Conservation (phyloP, 345 rosid genomes). For the Arabis hirsuta region DNA sequence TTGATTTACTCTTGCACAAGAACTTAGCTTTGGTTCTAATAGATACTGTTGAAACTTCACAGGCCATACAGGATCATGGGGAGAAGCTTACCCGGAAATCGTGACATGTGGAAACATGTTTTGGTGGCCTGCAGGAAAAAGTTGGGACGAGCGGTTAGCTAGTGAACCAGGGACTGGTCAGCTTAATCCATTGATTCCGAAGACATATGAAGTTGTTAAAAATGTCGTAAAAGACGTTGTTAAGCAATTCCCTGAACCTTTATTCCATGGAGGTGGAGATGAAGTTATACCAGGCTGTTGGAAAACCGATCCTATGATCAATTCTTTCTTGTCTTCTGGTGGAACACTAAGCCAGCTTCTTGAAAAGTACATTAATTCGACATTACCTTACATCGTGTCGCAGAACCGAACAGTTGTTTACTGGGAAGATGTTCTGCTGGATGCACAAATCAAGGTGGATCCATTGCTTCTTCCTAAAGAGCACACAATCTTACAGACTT, state of each 20-base stretch:
- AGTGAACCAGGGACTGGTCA: conserved; percentile 91
- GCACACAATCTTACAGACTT: conserved; percentile 76
- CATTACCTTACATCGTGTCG: conserved; percentile 68
- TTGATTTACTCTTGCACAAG: conserved; percentile 7
- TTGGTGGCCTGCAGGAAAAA: conserved; percentile 71
- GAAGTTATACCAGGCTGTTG: conserved; percentile 83
- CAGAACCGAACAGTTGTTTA: conserved; percentile 75
- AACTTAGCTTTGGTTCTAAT: conserved; percentile 14
- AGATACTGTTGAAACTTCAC: conserved; percentile 21
- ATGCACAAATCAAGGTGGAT: conserved; percentile 54
- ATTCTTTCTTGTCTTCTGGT: conserved; percentile 57
- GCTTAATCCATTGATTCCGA: conserved; percentile 74
- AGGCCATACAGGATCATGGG: conserved; percentile 92
- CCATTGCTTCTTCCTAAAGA: conserved; percentile 58
- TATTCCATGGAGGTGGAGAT: conserved; percentile 79
- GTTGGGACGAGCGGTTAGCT: conserved; percentile 67
- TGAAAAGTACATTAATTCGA: conserved; percentile 60
- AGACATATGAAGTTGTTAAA: conserved; percentile 69
- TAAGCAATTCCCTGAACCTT: conserved; percentile 68
- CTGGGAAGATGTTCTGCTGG: conserved; percentile 83
- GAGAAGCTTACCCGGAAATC: conserved; percentile 77
- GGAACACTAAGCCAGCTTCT: conserved; percentile 76
- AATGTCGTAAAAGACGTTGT: conserved; percentile 59
- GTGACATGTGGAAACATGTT: conserved; percentile 86
- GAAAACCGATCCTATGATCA: conserved; percentile 70